Evolutionary conservation across 2,329 filamentous ascomycete species (phyloP).

Genomic region (Ascochyta koolunga): DNA sequence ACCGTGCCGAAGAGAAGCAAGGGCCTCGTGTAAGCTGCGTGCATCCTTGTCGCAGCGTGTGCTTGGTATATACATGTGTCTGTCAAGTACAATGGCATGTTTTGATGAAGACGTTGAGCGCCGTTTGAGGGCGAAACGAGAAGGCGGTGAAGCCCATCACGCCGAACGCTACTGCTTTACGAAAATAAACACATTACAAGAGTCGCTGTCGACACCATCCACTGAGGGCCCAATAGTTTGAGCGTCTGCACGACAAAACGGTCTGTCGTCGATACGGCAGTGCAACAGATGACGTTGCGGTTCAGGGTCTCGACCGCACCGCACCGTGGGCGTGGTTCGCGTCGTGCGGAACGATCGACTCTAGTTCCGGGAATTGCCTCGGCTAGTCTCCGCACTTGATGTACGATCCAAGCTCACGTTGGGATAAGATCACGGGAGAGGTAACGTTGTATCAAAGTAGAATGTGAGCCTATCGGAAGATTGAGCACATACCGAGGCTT

Average conservation of each 20-base stretch:
- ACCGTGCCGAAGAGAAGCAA: background rate
- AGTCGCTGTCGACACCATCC: no score
- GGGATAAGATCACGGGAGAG: no score
- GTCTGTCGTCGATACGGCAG: no score
- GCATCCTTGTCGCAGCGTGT: background rate
- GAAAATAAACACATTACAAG: no score
- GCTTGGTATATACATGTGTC: background rate
- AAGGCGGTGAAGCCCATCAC: slow-evolving; percentile 14
- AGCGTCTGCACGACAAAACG: no score
- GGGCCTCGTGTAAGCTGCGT: background rate
- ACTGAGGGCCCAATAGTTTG: no score
- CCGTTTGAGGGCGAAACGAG: slow-evolving; percentile 4
- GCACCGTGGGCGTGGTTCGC: background rate
- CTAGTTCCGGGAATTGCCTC: background rate
- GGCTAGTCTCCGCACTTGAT: slow-evolving; percentile 5
- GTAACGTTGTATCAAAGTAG: no score
- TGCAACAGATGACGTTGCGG: background rate
- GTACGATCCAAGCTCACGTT: no score
- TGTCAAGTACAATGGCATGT: background rate
- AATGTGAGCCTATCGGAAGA: no score
- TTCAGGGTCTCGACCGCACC: background rate
- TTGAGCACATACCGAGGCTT: no score
- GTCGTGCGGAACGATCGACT: background rate
- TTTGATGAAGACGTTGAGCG: background rate
- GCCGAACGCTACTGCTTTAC: slow-evolving; percentile 1